A percentile compares a stretch with the other conserved stretches of the same genome.
Conservation (phyloP, 2,329 filamentous ascomycete genomes). For the Fusarium ambrosium region DNA sequence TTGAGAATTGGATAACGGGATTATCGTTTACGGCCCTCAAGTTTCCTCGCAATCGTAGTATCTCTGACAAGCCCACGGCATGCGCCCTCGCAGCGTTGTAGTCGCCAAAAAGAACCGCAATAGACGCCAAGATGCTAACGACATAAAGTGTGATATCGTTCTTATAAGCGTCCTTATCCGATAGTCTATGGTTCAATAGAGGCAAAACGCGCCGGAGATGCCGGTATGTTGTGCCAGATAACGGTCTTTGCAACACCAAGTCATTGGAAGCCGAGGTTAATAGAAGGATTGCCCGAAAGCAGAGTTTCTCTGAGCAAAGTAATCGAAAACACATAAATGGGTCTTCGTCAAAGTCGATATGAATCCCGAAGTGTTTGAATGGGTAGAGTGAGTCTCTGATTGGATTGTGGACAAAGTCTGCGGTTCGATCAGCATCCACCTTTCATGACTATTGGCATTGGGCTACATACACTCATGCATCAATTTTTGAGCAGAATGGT, state of each 20-base stretch:
- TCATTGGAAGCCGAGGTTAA: neutral
- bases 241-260: neutral
- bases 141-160: neutral
- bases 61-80: neutral
- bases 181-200: neutral
- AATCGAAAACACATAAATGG: neutral
- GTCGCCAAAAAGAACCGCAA: neutral
- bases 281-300: neutral
- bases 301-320: neutral
- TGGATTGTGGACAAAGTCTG: neutral
- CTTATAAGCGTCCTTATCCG: neutral
- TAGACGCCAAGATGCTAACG: neutral
- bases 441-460: neutral
- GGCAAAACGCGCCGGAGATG: neutral
- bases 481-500: neutral
- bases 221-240: neutral
- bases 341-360: neutral
- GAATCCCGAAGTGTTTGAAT: neutral
- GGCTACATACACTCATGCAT: neutral
- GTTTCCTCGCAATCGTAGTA: neutral
- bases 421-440: neutral
- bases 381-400: neutral
- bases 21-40: neutral
- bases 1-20: neutral
- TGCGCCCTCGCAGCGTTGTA: neutral